Evolutionary conservation across 345 rosid genomes (phyloP), one percentile per base, ranked within the genome.

Genomic region (Eucalyptus virginea): DNA sequence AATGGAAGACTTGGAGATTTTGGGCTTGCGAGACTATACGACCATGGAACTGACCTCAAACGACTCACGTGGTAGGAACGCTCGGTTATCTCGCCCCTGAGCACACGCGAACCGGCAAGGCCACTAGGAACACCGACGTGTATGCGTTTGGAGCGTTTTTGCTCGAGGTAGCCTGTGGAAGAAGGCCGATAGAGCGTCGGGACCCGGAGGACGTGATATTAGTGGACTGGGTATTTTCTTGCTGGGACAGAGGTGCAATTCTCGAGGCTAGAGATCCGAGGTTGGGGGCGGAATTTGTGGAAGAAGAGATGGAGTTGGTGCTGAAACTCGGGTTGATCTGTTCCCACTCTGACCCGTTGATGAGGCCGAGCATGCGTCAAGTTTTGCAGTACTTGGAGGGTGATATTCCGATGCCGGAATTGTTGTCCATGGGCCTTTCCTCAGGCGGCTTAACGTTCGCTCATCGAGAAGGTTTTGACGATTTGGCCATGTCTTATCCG

Each of bases 31-130:
- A 93, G 91, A 89, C 87, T 93, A 24, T 92, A 91, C 80, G 92
- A 95, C 52, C 94, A 91, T 30, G 95, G 92, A 21, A 51, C 67
- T 18, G 90, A 90, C 95, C 93, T 19, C 91, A 88, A 87, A 93
- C 93, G 5, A 94, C 96, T 11, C 89, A 90, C 6, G 85, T 91
- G 58, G 94, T 92, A 0, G 96, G 97, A 45, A 95, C 96, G 0
- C 14, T 93, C 19, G 97, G 97, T 3, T 94, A 95, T 86, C 88
- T 95, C 50, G 94, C 95, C 14, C 96, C 95, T 1, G 96, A 95
- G 93, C 89, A 94, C 62, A 72, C 93, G 1, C 87, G 91, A 88
- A 93, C 90, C 17, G 96, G 96, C 32, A 89, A 87, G 48, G 95
- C 94, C 34, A 92, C 92, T 7, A 91, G 92, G 5, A 83, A 88